Conservation (phyloP, 1,139 yeast genomes). For the Yamadazyma trypodendri region DNA sequence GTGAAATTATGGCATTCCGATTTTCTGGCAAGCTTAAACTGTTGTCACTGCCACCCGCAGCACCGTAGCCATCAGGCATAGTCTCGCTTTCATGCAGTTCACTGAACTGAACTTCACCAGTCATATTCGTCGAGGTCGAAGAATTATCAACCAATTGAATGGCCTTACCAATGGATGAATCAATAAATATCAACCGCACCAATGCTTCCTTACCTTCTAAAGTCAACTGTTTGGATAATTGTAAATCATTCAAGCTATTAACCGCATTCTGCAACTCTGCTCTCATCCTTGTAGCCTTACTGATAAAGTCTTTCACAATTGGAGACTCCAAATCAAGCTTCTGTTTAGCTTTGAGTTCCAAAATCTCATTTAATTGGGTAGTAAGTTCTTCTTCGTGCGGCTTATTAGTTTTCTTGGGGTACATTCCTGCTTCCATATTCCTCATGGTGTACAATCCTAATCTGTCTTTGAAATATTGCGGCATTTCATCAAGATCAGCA, state of each 20-base stretch:
- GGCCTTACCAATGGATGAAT: conserved; percentile 69
- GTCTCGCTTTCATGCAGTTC: conserved; percentile 13
- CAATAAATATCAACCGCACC: conserved; percentile 64
- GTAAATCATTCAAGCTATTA: conserved; percentile 54
- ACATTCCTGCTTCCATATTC: conserved; percentile 57
- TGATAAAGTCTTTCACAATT: conserved; percentile 41
- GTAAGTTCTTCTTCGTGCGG: conserved; percentile 22
- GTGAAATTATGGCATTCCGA: conserved; percentile 10
- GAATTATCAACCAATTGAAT: conserved; percentile 49
- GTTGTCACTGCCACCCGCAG: conserved; percentile 8
- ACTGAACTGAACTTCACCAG: conserved; percentile 9
- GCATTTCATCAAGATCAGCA: conserved; percentile 37
- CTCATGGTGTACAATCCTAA: conserved; percentile 69
- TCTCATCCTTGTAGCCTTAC: conserved; percentile 43
- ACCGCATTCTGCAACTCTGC: conserved; percentile 51
- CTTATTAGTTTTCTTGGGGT: conserved; percentile 12
- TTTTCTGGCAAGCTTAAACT: conserved; percentile 3
- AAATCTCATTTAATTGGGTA: conserved; percentile 35
- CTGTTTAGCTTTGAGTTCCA: conserved; percentile 28
- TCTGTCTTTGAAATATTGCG: conserved; percentile 50
- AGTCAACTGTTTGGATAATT: conserved; percentile 51
- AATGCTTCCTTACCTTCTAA: conserved; percentile 73
- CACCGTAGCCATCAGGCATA: conserved; percentile 5
- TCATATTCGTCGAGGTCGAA: conserved; percentile 21
- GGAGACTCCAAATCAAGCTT: conserved; percentile 28